Evolutionary conservation across 345 rosid species (phyloP).

Genomic region (Salix brachista): DNA sequence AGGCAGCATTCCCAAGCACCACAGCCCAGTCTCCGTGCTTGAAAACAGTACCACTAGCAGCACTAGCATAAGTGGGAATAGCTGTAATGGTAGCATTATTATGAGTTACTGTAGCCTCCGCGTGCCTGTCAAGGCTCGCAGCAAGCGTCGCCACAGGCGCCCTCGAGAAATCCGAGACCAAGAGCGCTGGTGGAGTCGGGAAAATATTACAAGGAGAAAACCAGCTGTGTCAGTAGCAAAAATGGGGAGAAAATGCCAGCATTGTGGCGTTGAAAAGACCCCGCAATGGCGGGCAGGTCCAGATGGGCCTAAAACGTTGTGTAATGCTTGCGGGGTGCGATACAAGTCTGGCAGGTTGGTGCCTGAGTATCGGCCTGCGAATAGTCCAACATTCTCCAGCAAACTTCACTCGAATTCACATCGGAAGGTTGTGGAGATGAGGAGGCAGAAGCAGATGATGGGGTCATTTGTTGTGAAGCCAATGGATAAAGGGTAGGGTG

Average conservation of each 20-base stretch:
- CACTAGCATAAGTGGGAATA: slow-evolving; percentile 21
- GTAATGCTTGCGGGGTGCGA: slow-evolving; percentile 89
- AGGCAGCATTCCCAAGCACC: slow-evolving; percentile 31
- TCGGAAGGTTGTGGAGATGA: slow-evolving; percentile 76
- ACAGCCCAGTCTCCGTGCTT: slow-evolving; percentile 62
- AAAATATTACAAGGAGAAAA: slow-evolving; percentile 18
- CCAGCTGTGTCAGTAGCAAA: slow-evolving; percentile 13
- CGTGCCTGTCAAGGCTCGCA: slow-evolving; percentile 56
- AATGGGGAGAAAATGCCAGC: slow-evolving; percentile 74
- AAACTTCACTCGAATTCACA: slow-evolving; percentile 79
- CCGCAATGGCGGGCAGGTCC: slow-evolving; percentile 95
- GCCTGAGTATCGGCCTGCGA: slow-evolving; percentile 80
- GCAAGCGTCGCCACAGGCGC: slow-evolving; percentile 47
- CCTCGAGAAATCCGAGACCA: slow-evolving; percentile 29
- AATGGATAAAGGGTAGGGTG: slow-evolving; percentile 40
- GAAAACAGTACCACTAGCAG: slow-evolving; percentile 53
- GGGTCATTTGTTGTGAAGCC: slow-evolving; percentile 32
- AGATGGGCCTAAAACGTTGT: slow-evolving; percentile 68
- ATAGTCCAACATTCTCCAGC: slow-evolving; percentile 61
- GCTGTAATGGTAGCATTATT: slow-evolving; percentile 19
- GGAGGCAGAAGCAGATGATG: slow-evolving; percentile 45
- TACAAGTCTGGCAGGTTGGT: slow-evolving; percentile 78
- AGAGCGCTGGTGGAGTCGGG: slow-evolving; percentile 28
- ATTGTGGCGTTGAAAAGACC: slow-evolving; percentile 77
- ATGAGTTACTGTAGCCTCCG: slow-evolving; percentile 39